Percentiles rank a stretch among this genome's conserved stretches.
phyloP scores from a whole-genome alignment of 1,139 yeast genomes.

The Pichia sp. region DNA sequence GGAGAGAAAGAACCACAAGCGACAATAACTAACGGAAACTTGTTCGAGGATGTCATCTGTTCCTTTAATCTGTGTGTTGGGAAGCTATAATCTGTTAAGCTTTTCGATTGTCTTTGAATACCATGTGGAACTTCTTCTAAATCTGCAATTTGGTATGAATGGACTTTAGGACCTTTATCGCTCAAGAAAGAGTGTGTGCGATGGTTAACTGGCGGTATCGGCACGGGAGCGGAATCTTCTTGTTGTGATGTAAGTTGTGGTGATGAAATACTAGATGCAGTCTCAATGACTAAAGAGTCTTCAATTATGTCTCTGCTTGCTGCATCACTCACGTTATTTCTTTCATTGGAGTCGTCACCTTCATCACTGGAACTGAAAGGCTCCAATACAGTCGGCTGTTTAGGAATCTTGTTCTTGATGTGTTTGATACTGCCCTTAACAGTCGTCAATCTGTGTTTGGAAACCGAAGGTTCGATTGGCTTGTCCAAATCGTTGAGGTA shows the following conservation, averaged over 20 bases:
- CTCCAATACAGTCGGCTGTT: slow-evolving; percentile 42
- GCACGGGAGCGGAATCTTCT: neutral
- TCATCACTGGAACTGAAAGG: slow-evolving; percentile 42
- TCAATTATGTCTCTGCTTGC: neutral
- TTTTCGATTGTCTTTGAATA: slow-evolving; percentile 78
- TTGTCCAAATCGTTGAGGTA: slow-evolving; percentile 69
- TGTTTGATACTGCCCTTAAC: neutral
- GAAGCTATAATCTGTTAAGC: slow-evolving; percentile 64
- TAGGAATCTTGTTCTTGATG: slow-evolving; percentile 38
- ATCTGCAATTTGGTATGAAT: slow-evolving; percentile 79
- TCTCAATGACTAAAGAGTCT: neutral
- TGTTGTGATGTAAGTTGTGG: neutral
- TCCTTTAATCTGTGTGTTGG: slow-evolving; percentile 85
- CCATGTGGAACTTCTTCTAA: slow-evolving; percentile 97
- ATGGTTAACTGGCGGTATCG: neutral
- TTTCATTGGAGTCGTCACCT: slow-evolving; percentile 12
- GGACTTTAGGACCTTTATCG: slow-evolving; percentile 41
- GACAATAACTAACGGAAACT: slow-evolving; percentile 88
- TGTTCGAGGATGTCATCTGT: slow-evolving; percentile 67
- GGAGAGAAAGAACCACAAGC: slow-evolving; percentile 99
- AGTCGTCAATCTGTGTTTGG: neutral
- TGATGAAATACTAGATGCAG: neutral
- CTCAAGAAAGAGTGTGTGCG: slow-evolving; percentile 14
- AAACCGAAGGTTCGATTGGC: slow-evolving; percentile 54
- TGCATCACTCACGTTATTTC: no score